Percentiles rank a stretch among this genome's conserved stretches.
phyloP scores from a whole-genome alignment of 192 early-diverging fungal species.

The Funneliformis mosseae region DNA sequence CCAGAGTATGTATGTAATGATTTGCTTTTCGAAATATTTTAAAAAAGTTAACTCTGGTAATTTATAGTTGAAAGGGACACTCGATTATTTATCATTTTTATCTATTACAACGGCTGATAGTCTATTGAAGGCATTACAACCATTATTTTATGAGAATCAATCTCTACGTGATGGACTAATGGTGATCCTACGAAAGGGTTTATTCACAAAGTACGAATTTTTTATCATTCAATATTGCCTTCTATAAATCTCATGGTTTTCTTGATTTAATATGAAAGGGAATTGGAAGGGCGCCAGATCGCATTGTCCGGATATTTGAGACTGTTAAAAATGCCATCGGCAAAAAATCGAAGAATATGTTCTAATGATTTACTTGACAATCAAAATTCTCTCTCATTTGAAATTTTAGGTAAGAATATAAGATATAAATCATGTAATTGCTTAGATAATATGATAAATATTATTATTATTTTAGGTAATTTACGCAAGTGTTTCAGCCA shows the following conservation, averaged over 20 bases:
- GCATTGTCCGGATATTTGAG: slow-evolving; percentile 65
- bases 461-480: slow-evolving; percentile 51
- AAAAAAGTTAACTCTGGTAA: not conserved
- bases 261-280: slow-evolving; percentile 33
- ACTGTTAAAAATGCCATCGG: slow-evolving; percentile 44
- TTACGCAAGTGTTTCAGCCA: slow-evolving; percentile 70
- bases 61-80: slow-evolving; percentile 59
- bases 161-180: slow-evolving; percentile 63
- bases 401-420: slow-evolving; percentile 31
- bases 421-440: not conserved
- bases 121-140: slow-evolving; percentile 59
- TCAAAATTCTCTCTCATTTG: slow-evolving; percentile 31
- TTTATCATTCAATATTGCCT: not conserved
- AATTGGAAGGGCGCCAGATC: slow-evolving; percentile 59
- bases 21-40: not conserved
- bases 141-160: slow-evolving; percentile 54
- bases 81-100: slow-evolving; percentile 68
- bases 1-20: slow-evolving; percentile 24
- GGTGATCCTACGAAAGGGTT: slow-evolving; percentile 68
- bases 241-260: not conserved
- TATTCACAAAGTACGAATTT: slow-evolving; percentile 61
- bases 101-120: slow-evolving; percentile 50
- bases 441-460: not conserved
- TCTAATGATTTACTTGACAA: slow-evolving; percentile 5
- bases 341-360: slow-evolving; percentile 22